These are phyloP conservation scores for Russula brevipes DNA, from an alignment of 768 basidiomycete genomes.

Conservation along the genomic window DNA sequence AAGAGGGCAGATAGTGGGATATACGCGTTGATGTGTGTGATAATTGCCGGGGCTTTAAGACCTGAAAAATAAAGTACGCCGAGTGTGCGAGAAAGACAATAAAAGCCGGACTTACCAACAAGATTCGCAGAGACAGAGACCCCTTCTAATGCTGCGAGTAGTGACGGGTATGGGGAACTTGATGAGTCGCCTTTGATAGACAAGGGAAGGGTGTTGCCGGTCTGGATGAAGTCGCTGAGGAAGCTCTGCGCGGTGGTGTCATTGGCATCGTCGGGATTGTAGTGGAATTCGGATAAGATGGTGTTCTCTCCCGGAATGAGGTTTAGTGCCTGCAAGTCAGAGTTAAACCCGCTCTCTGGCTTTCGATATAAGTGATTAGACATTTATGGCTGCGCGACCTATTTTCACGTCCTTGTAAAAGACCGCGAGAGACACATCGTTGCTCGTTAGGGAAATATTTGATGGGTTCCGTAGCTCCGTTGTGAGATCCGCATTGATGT, in stretches of 20 bases:
- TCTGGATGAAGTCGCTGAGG: constrained; percentile 55
- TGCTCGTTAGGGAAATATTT: constrained; percentile 57
- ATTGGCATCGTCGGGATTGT: constrained; percentile 58
- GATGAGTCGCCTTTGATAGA: constrained; percentile 53
- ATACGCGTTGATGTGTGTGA: constrained; percentile 50
- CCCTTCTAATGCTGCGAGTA: constrained; percentile 51
- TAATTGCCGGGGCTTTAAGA: constrained; percentile 51
- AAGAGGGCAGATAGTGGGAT: constrained; percentile 48
- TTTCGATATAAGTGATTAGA: constrained; percentile 31
- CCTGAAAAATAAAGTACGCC: constrained; percentile 22
- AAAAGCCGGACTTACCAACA: constrained; percentile 34
- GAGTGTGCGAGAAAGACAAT: background rate
- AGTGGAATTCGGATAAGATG: constrained; percentile 58
- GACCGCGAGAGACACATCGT: constrained; percentile 53
- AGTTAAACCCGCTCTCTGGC: constrained; percentile 4
- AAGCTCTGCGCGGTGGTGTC: constrained; percentile 63
- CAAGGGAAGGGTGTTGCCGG: constrained; percentile 42
- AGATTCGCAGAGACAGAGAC: constrained; percentile 48
- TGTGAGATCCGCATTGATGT: constrained; percentile 52
- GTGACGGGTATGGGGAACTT: constrained; percentile 58
- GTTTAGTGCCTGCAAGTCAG: constrained; percentile 42
- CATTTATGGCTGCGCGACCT: constrained; percentile 54
- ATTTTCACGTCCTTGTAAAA: constrained; percentile 51
- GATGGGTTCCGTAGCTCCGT: constrained; percentile 61
- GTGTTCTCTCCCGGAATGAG: constrained; percentile 54